Percentiles rank a stretch among this genome's conserved stretches.
phyloP scores from a whole-genome alignment of 768 basidiomycete species.

The Dioszegia crocea region DNA sequence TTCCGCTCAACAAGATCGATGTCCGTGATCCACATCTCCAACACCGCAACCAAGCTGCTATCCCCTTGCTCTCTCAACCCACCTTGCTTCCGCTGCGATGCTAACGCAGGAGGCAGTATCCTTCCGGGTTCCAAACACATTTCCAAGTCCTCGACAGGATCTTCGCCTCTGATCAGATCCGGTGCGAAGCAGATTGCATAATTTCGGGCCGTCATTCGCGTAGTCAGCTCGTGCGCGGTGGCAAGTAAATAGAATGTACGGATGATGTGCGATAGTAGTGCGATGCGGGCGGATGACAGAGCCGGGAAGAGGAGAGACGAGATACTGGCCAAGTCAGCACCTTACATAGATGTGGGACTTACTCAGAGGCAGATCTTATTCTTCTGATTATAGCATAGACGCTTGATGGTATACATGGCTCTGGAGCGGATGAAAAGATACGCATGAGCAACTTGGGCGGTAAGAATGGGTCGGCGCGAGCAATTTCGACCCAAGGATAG shows the following conservation, averaged over 20 bases:
- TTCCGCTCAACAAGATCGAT: background rate
- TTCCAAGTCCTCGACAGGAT: conserved; percentile 33
- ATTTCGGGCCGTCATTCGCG: conserved; percentile 29
- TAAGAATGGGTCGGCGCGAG: conserved; percentile 26
- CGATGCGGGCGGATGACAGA: background rate
- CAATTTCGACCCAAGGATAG: conserved; percentile 32
- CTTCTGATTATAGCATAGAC: conserved; percentile 21
- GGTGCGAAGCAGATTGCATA: conserved; percentile 36
- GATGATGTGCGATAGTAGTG: conserved; percentile 15
- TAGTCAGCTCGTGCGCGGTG: conserved; percentile 13
- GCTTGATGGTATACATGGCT: conserved; percentile 16
- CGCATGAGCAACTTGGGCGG: conserved; percentile 29
- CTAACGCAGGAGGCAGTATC: conserved; percentile 30
- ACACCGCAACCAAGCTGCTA: conserved; percentile 24
- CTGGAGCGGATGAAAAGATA: conserved; percentile 11
- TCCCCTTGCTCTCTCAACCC: background rate
- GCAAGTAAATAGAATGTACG: conserved; percentile 17
- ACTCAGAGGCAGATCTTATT: conserved; percentile 14
- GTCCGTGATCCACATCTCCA: conserved; percentile 25
- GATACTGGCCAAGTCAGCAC: conserved; percentile 15
- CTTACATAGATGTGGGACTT: background rate
- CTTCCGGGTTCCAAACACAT: conserved; percentile 31
- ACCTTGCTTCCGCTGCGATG: background rate
- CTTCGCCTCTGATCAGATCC: conserved; percentile 24
- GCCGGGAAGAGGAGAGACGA: conserved; percentile 12